Evolutionary conservation across 2,329 filamentous ascomycete genomes (phyloP), one percentile per base, ranked within the genome.

Genomic region (Verticillium klebahnii): DNA sequence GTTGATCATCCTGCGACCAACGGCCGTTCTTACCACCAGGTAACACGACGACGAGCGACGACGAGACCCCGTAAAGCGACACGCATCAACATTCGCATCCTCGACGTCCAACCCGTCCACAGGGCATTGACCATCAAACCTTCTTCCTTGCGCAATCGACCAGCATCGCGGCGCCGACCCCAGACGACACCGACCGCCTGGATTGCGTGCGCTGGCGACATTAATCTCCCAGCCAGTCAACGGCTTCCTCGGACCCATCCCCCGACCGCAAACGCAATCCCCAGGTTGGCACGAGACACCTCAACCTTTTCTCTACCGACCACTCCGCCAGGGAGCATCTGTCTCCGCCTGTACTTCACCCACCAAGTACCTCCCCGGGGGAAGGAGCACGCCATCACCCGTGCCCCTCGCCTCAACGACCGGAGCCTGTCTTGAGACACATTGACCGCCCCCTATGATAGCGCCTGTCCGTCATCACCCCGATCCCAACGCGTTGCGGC

Each of bases 371-470:
- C 45, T 52, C 11, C 11, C 45, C 19, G 19, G 45, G 45, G 45
- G 45, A 52, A 52, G 45, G 39, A 58, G 57, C 57, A 58, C 57
- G 57, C 57, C 57, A 58, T 58, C 57, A 29, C 39, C 31, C 57
- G 37, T 58, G 37, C 56, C 39, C 25, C 57, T 19, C 57, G 36
- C 25, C 57, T n/a, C 29, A 32, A 58, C 45, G 37, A 58, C 39
- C 57, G 37, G n/a, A 19, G n/a, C 55, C n/a, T 57, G 36, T 29
- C 57, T 58, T 19, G 45, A 52, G 45, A 52, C 19, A 52, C 23
- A 19, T 52, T 52, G 45, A 52, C 45, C 45, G 45, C 45, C 45
- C 45, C 45, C 45, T 52, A 25, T 52, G 45, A 19, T 52, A 52
- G 45, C 19, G 45, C n/a, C 19, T 52, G 8, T 52, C 45, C 19